Evolutionary conservation across 139 green algal species (phyloP).

Genomic region (Trebouxia sp.): DNA sequence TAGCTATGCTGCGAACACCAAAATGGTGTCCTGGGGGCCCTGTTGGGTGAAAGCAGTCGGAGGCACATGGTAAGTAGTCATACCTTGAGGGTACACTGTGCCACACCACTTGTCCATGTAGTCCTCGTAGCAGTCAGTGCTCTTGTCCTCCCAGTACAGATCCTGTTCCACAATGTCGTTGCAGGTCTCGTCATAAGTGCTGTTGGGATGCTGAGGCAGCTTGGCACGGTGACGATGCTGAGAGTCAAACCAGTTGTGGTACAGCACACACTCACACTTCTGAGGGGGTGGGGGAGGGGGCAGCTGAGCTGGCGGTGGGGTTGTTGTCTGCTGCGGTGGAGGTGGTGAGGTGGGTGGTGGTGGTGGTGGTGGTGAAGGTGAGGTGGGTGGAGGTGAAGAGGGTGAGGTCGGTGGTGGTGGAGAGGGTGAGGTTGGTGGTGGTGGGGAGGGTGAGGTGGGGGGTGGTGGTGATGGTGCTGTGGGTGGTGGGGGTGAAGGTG

Average conservation of each 20-base stretch:
- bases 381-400: background rate
- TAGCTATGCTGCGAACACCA: background rate
- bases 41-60: background rate
- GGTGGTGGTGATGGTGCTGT: background rate
- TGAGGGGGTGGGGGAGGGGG: background rate
- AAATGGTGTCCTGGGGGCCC: background rate
- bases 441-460: background rate
- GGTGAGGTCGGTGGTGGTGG: background rate
- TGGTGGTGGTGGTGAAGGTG: background rate
- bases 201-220: slow-evolving; percentile 4
- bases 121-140: background rate
- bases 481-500: background rate
- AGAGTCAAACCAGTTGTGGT: slow-evolving; percentile 15
- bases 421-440: background rate
- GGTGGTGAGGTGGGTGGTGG: background rate
- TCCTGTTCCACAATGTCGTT: background rate
- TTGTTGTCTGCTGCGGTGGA: background rate
- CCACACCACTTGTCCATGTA: slow-evolving; percentile 28
- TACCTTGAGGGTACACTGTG: background rate
- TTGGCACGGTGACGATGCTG: background rate
- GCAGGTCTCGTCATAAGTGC: background rate
- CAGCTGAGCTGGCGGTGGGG: background rate
- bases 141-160: background rate
- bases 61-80: background rate
- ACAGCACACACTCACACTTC: background rate